phyloP scores from a whole-genome alignment of 495 filamentous ascomycete genomes.

The Penicillium canariense region DNA sequence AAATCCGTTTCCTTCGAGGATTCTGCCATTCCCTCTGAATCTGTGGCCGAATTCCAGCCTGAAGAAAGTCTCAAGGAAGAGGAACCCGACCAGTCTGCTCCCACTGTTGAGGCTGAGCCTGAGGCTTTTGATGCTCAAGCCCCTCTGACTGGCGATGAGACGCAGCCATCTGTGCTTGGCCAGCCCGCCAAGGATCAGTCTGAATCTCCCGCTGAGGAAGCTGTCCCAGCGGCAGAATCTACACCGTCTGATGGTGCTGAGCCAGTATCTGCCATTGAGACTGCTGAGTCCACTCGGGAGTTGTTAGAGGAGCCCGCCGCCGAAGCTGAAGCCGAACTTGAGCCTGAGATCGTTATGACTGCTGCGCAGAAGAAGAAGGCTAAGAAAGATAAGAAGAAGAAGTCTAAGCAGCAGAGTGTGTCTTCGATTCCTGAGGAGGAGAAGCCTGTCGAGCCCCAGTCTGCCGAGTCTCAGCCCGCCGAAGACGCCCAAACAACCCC shows the following conservation, averaged over 20 bases:
- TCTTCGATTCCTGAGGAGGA: constrained; percentile 19
- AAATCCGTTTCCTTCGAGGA: constrained; percentile 29
- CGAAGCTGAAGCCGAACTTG: constrained; percentile 13
- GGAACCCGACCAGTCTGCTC: constrained; percentile 15
- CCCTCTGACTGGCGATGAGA: constrained; percentile 24
- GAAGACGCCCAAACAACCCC: neutral
- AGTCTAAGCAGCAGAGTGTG: constrained; percentile 19
- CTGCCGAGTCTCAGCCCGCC: constrained; percentile 3
- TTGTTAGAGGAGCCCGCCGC: neutral
- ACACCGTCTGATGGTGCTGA: constrained; percentile 2
- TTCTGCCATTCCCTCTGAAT: constrained; percentile 10
- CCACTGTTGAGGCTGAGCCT: neutral
- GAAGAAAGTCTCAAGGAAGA: constrained; percentile 6
- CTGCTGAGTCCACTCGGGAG: constrained; percentile 11
- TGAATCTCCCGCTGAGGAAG: neutral
- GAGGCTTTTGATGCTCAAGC: constrained; percentile 17
- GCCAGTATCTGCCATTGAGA: constrained; percentile 15
- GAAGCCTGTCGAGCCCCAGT: constrained; percentile 9
- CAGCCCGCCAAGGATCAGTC: neutral
- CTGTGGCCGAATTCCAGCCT: constrained; percentile 12
- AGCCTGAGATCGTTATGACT: constrained; percentile 22
- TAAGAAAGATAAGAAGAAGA: constrained; percentile 42
- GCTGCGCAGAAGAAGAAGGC: constrained; percentile 38
- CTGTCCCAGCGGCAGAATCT: constrained; percentile 4
- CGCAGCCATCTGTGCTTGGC: constrained; percentile 9